phyloP scores from a whole-genome alignment of 306 rosid species.

The Citrullus amarus region DNA sequence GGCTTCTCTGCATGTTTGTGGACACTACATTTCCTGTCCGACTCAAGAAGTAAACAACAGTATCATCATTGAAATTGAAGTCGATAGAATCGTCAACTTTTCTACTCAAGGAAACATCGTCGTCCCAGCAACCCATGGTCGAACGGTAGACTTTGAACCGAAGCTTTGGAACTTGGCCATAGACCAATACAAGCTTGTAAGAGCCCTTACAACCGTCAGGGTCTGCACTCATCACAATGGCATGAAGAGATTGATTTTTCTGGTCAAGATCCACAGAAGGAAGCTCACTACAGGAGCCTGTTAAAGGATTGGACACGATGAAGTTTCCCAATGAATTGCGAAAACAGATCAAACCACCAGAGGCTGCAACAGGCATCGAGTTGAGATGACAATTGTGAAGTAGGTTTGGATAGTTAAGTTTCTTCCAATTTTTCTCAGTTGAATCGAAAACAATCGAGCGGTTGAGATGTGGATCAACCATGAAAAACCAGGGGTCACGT shows the following conservation, averaged over 20 bases:
- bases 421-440: constrained; percentile 63
- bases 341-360: constrained; percentile 78
- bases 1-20: constrained; percentile 87
- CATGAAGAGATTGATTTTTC: constrained; percentile 46
- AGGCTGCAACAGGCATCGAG: constrained; percentile 82
- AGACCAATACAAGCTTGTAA: constrained; percentile 56
- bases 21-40: constrained; percentile 82
- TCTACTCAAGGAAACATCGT: constrained; percentile 33
- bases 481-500: constrained; percentile 81
- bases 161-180: constrained; percentile 64
- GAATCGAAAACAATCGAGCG: constrained; percentile 59
- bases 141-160: constrained; percentile 46
- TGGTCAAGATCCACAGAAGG: constrained; percentile 37
- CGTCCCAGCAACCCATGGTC: constrained; percentile 47
- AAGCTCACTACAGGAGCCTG: constrained; percentile 43
- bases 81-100: constrained; percentile 30
- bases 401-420: constrained; percentile 35
- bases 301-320: constrained; percentile 53
- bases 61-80: constrained; percentile 44
- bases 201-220: constrained; percentile 13
- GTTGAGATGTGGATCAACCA: constrained; percentile 64
- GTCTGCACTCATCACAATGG: constrained; percentile 57
- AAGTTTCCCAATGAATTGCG: constrained; percentile 43
- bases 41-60: constrained; percentile 74
- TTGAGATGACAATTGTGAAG: constrained; percentile 25